Conservation (phyloP, 2,329 filamentous ascomycete species). For the Cercospora sp. region DNA sequence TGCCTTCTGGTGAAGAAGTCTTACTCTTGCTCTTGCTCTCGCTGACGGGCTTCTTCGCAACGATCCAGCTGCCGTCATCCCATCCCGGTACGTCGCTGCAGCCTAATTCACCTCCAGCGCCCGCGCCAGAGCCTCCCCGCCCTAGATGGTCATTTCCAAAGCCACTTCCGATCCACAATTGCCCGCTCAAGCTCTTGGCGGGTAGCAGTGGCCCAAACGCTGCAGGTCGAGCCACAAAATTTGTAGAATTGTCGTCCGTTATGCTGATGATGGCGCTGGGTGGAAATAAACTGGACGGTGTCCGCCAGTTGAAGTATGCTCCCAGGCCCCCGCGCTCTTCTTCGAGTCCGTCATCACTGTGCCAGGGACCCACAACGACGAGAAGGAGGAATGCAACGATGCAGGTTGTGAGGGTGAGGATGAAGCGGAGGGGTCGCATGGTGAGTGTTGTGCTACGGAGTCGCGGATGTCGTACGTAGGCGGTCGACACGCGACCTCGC, state of each 20-base stretch:
- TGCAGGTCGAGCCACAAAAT: slow-evolving; percentile 89
- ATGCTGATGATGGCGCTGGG: slow-evolving; percentile 94
- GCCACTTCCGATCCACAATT: slow-evolving; percentile 89
- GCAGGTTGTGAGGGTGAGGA: slow-evolving; percentile 48
- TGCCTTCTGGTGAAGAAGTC: slow-evolving; percentile 18
- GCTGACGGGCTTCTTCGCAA: slow-evolving; percentile 24
- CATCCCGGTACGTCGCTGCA: slow-evolving; percentile 94
- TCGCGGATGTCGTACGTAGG: not conserved
- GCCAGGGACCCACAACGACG: slow-evolving; percentile 42
- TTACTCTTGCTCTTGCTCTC: slow-evolving; percentile 28
- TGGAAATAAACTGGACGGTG: slow-evolving; percentile 82
- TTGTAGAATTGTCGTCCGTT: slow-evolving; percentile 96
- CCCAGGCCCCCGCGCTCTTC: slow-evolving; percentile 41
- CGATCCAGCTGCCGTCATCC: slow-evolving; percentile 58
- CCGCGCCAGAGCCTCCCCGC: slow-evolving; percentile 54
- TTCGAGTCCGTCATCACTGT: slow-evolving; percentile 20
- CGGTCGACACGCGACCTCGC: slow-evolving; percentile 20
- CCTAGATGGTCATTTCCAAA: slow-evolving; percentile 77
- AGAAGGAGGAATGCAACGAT: slow-evolving; percentile 48
- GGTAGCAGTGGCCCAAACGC: slow-evolving; percentile 85
- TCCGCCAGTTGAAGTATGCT: slow-evolving; percentile 53
- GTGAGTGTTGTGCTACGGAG: slow-evolving; percentile 17
- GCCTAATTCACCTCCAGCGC: slow-evolving; percentile 79
- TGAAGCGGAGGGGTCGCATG: slow-evolving; percentile 46
- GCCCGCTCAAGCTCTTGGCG: slow-evolving; percentile 74